phyloP scores from a whole-genome alignment of 768 basidiomycete species.

The Macrolepiota fuliginosa region DNA sequence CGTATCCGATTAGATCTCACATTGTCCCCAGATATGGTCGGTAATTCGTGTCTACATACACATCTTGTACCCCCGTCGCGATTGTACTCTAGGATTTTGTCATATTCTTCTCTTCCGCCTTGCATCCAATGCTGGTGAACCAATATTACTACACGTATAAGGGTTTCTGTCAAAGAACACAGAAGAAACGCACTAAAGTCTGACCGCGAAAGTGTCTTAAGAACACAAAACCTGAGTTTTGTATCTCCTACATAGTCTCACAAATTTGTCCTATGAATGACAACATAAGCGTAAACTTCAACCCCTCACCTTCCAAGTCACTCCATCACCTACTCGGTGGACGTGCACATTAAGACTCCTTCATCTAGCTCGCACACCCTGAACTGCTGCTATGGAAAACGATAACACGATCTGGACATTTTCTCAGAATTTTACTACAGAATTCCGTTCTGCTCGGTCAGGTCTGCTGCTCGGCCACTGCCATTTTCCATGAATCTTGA shows the following conservation, averaged over 20 bases:
- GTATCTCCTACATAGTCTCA: no score
- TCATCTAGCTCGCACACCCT: background rate
- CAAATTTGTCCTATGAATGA: no score
- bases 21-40: constrained; percentile 38
- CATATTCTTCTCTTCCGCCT: background rate
- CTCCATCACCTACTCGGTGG: background rate
- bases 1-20: background rate
- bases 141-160: no score
- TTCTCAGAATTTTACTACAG: constrained; percentile 45
- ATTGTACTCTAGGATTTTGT: constrained; percentile 4
- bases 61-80: background rate
- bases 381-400: constrained; percentile 17
- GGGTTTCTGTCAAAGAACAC: no score
- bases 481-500: constrained; percentile 8
- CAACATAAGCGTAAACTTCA: background rate
- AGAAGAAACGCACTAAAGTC: no score
- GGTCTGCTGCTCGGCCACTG: constrained; percentile 37
- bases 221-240: no score
- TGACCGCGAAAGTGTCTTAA: no score
- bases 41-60: constrained; percentile 15
- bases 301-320: background rate
- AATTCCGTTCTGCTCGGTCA: constrained; percentile 48
- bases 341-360: background rate
- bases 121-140: background rate
- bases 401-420: constrained; percentile 39